These are phyloP conservation scores for Paramecium sexaurelia DNA, from an alignment of 73 alveolate species.

Conservation along the genomic window DNA sequence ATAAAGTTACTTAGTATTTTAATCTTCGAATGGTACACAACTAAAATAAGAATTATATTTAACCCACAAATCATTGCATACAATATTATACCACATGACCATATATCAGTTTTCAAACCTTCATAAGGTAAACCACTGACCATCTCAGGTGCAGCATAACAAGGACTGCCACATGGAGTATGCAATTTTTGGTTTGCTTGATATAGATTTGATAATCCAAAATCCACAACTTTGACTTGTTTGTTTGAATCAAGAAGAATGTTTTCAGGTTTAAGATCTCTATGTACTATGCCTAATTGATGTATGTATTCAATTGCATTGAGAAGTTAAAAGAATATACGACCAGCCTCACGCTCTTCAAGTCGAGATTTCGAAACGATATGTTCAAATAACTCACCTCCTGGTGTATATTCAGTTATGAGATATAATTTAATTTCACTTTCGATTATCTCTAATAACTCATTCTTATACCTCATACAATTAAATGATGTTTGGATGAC, in stretches of 20 bases:
- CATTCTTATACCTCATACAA: slow-evolving; percentile 80
- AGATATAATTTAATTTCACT: slow-evolving; percentile 71
- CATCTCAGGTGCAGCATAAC: slow-evolving; percentile 83
- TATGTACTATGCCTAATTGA: slow-evolving; percentile 83
- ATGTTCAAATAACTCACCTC: slow-evolving; percentile 77
- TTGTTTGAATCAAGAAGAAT: slow-evolving; percentile 75
- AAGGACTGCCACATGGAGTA: slow-evolving; percentile 79
- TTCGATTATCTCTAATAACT: slow-evolving; percentile 67
- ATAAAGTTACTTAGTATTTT: slow-evolving; percentile 57
- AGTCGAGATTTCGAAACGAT: slow-evolving; percentile 48
- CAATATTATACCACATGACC: slow-evolving; percentile 75
- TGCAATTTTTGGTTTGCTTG: slow-evolving; percentile 44
- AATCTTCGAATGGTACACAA: slow-evolving; percentile 76
- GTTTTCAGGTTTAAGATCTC: slow-evolving; percentile 94
- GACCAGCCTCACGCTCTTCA: slow-evolving; percentile 86
- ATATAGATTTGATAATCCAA: slow-evolving; percentile 70
- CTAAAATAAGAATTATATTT: not conserved
- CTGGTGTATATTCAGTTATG: slow-evolving; percentile 77
- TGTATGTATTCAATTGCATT: slow-evolving; percentile 88
- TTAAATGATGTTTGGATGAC: slow-evolving; percentile 91
- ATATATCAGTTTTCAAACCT: slow-evolving; percentile 71
- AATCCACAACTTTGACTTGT: slow-evolving; percentile 77
- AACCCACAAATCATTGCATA: slow-evolving; percentile 79
- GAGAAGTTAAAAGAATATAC: slow-evolving; percentile 83
- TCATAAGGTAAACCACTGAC: slow-evolving; percentile 71